Evolutionary conservation across 2,329 filamentous ascomycete species (phyloP).

Genomic region (Phialophora macrospora): DNA sequence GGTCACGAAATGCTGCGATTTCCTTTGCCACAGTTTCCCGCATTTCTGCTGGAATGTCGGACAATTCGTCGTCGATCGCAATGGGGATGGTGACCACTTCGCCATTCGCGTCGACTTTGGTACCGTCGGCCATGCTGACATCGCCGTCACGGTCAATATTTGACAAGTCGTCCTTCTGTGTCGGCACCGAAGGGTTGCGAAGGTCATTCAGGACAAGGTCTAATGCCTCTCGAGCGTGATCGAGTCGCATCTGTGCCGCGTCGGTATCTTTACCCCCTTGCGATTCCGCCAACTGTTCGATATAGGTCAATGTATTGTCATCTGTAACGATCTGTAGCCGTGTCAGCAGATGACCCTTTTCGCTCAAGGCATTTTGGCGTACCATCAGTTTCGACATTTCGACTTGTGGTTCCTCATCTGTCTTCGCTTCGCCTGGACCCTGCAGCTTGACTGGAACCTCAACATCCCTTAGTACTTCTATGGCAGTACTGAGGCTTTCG

Average conservation of each 20-base stretch:
- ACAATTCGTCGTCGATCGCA: slow-evolving; percentile 86
- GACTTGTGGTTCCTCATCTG: slow-evolving; percentile 42
- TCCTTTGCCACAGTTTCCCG: slow-evolving; percentile 91
- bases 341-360: slow-evolving; percentile 36
- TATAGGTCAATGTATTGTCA: slow-evolving; percentile 78
- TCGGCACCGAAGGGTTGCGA: slow-evolving; percentile 66
- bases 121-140: slow-evolving; percentile 61
- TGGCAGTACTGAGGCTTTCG: slow-evolving; percentile 81
- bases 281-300: slow-evolving; percentile 77
- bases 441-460: slow-evolving; percentile 81
- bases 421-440: slow-evolving; percentile 49
- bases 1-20: slow-evolving; percentile 90
- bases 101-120: slow-evolving; percentile 62
- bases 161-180: slow-evolving; percentile 52
- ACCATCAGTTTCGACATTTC: slow-evolving; percentile 71
- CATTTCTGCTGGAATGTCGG: slow-evolving; percentile 95
- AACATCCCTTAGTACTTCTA: slow-evolving; percentile 81
- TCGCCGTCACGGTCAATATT: slow-evolving; percentile 69
- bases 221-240: slow-evolving; percentile 70
- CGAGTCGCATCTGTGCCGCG: slow-evolving; percentile 68
- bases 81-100: slow-evolving; percentile 86
- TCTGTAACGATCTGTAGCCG: slow-evolving; percentile 68
- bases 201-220: slow-evolving; percentile 71
- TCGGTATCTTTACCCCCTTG: slow-evolving; percentile 67
- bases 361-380: slow-evolving; percentile 36